A percentile compares a stretch with the other conserved stretches of the same genome.
Evolutionary conservation across 495 filamentous ascomycete species (phyloP).

Genomic region (Alectoria sarmentosa): DNA sequence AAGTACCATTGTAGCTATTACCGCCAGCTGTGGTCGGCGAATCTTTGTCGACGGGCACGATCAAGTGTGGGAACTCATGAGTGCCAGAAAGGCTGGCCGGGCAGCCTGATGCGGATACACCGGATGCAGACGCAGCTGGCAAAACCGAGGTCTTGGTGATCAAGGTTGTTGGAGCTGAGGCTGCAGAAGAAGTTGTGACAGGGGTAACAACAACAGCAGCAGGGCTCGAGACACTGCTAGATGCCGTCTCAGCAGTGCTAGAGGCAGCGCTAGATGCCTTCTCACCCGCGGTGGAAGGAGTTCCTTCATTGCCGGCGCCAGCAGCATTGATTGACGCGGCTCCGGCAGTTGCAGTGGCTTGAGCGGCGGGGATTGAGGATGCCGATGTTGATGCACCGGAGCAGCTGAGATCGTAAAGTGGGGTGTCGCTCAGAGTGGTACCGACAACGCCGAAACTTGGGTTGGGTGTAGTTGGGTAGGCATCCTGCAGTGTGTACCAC

Average conservation of each 20-base stretch:
- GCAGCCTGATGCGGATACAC: conserved; percentile 13
- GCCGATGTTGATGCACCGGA: conserved; percentile 28
- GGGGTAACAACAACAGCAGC: conserved; percentile 3
- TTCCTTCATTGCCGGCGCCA: conserved; percentile 19
- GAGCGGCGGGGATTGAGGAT: conserved; percentile 20
- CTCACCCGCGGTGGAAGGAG: background rate
- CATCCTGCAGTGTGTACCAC: conserved; percentile 60
- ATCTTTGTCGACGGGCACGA: conserved; percentile 55
- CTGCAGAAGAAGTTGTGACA: background rate
- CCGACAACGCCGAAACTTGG: conserved; percentile 64
- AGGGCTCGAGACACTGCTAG: conserved; percentile 6
- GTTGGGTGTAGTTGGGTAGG: conserved; percentile 44
- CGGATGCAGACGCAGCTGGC: conserved; percentile 13
- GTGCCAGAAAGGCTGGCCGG: conserved; percentile 39
- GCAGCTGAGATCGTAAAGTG: conserved; percentile 61
- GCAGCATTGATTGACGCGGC: conserved; percentile 25
- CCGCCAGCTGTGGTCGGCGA: conserved; percentile 43
- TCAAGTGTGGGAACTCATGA: conserved; percentile 59
- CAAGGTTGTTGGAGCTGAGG: conserved; percentile 17
- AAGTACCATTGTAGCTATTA: conserved; percentile 47
- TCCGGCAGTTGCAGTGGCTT: conserved; percentile 16
- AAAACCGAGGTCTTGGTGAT: conserved; percentile 18
- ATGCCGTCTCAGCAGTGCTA: background rate
- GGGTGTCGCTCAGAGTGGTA: conserved; percentile 47
- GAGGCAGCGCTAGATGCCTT: background rate